Conservation (phyloP, 1,139 yeast genomes). For the Yamadazyma blattariae region DNA sequence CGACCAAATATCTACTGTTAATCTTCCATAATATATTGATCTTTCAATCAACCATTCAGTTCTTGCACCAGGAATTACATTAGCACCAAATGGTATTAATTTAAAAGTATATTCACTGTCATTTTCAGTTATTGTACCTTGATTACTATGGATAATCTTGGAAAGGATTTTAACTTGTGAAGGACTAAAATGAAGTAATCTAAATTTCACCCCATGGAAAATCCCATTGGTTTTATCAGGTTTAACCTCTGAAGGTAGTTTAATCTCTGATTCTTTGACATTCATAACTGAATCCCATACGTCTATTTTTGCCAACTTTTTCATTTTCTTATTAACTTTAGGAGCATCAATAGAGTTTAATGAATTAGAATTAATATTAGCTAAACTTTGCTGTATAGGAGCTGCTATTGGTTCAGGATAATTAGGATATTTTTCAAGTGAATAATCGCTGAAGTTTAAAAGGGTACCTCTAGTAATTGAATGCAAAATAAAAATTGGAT, state of each 20-base stretch:
- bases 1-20: slow-evolving; percentile 72
- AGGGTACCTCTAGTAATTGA: slow-evolving; percentile 60
- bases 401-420: slow-evolving; percentile 4
- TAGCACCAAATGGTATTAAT: slow-evolving; percentile 13
- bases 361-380: neutral
- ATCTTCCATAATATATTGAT: slow-evolving; percentile 57
- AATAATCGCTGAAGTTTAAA: slow-evolving; percentile 48
- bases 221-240: slow-evolving; percentile 1
- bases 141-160: slow-evolving; percentile 39
- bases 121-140: slow-evolving; percentile 29
- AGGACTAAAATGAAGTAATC: slow-evolving; percentile 7
- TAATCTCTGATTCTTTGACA: neutral
- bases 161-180: slow-evolving; percentile 9
- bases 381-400: neutral
- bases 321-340: slow-evolving; percentile 13
- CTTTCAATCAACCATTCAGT: slow-evolving; percentile 91
- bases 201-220: slow-evolving; percentile 10
- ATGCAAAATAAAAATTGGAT: slow-evolving; percentile 74
- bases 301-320: slow-evolving; percentile 18
- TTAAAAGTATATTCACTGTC: slow-evolving; percentile 5
- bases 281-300: slow-evolving; percentile 55
- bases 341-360: neutral
- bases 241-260: neutral
- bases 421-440: slow-evolving; percentile 18
- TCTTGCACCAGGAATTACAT: slow-evolving; percentile 18